Evolutionary conservation across 169 alveolate genomes (phyloP).

Genomic region (Plasmodium berghei): DNA sequence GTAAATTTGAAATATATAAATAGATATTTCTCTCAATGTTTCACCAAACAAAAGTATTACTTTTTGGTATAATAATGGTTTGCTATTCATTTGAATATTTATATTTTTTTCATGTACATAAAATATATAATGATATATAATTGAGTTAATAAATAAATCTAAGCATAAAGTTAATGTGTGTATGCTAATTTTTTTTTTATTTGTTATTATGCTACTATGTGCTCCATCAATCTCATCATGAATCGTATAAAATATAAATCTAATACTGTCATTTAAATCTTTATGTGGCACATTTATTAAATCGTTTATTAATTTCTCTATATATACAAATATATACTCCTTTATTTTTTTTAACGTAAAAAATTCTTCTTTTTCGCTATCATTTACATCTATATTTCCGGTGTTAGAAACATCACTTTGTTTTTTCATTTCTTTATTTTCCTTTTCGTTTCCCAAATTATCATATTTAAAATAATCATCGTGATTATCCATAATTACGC

Average conservation of each 20-base stretch:
- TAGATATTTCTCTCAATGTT: slow-evolving; percentile 57
- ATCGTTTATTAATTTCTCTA: slow-evolving; percentile 63
- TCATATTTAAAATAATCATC: neutral
- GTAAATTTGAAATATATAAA: slow-evolving; percentile 50
- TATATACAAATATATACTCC: slow-evolving; percentile 51
- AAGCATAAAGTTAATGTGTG: slow-evolving; percentile 54
- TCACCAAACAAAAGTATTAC: slow-evolving; percentile 49
- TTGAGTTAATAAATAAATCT: slow-evolving; percentile 58
- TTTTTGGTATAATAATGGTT: slow-evolving; percentile 19
- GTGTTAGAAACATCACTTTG: neutral
- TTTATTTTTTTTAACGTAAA: slow-evolving; percentile 39
- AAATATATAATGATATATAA: slow-evolving; percentile 58
- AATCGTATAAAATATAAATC: slow-evolving; percentile 55
- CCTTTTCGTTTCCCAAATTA: neutral
- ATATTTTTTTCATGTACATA: slow-evolving; percentile 54
- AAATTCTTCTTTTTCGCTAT: slow-evolving; percentile 38
- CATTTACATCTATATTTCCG: neutral
- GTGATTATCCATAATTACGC: neutral
- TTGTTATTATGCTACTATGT: slow-evolving; percentile 16
- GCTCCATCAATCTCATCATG: slow-evolving; percentile 74
- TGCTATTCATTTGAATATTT: neutral
- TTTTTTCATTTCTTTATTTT: neutral
- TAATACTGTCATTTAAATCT: slow-evolving; percentile 53
- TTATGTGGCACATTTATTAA: slow-evolving; percentile 55
- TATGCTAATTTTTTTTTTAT: slow-evolving; percentile 58